Conservation (phyloP, 2,329 filamentous ascomycete genomes). For the Cytospora piceae region DNA sequence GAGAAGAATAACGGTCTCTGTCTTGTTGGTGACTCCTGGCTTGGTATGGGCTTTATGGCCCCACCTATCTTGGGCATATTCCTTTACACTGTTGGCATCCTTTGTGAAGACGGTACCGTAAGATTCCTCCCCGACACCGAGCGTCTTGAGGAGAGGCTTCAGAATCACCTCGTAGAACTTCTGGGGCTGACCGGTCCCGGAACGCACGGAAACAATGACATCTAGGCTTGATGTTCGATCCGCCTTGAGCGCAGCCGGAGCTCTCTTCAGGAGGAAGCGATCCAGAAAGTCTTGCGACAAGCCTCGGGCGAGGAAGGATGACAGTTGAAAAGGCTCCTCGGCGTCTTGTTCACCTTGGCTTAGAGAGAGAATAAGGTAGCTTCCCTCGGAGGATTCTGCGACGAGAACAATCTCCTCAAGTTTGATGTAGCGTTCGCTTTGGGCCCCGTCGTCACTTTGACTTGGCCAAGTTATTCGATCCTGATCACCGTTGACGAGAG, state of each 20-base stretch:
- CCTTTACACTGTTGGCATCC: slow-evolving; percentile 64
- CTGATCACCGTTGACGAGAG: slow-evolving; percentile 12
- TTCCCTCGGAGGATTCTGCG: slow-evolving; percentile 17
- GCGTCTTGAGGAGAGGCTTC: slow-evolving; percentile 54
- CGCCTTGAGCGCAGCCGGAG: slow-evolving; percentile 42
- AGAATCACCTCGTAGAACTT: slow-evolving; percentile 60
- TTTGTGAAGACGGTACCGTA: slow-evolving; percentile 65
- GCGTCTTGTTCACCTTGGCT: slow-evolving; percentile 39
- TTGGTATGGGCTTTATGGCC: slow-evolving; percentile 49
- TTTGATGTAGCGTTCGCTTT: slow-evolving; percentile 31
- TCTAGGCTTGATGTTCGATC: slow-evolving; percentile 48
- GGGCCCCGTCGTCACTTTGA: background rate
- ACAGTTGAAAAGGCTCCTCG: slow-evolving; percentile 35
- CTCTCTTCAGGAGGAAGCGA: slow-evolving; percentile 40
- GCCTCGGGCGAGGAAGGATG: slow-evolving; percentile 37
- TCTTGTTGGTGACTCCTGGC: slow-evolving; percentile 36
- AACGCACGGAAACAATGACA: slow-evolving; percentile 68
- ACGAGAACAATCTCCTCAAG: slow-evolving; percentile 41
- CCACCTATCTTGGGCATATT: slow-evolving; percentile 57
- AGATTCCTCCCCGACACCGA: slow-evolving; percentile 43
- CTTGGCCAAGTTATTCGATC: slow-evolving; percentile 13
- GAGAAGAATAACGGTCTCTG: slow-evolving; percentile 71
- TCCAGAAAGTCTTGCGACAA: slow-evolving; percentile 45
- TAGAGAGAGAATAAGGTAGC: slow-evolving; percentile 46
- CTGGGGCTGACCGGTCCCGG: slow-evolving; percentile 63